Evolutionary conservation across 257 asterid species (phyloP), one percentile per base, ranked within the genome.

Genomic region (Gentiana straminea): DNA sequence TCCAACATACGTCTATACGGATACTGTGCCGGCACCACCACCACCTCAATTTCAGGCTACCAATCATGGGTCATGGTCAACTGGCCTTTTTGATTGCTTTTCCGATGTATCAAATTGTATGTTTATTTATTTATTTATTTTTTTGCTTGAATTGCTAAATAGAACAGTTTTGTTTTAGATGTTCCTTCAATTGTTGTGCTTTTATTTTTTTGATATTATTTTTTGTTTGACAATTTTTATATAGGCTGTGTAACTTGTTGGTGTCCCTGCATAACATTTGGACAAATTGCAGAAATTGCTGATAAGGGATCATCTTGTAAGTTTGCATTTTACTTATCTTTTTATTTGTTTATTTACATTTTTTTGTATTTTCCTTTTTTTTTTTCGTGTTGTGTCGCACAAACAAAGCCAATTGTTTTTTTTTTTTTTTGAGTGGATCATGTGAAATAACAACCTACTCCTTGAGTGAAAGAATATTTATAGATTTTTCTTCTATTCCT

Each of bases 281-380:
- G 69, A 1, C 63, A n/a, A 9, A 57, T 57, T 39, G 69, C 69
- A 1, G 69, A 64, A 12, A 57, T 64, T 51, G 51, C 57, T 4
- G 69, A 64, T 58, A 38, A 33, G 36, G 68, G 68, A 64, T 15
- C 68, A 55, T 35, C 57, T 1, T 47, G 68, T 64, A 56, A 64
- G 68, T 64, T 4, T 33, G 8, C n/a, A 55, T 3, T 34, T 7
- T 15, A 24, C 6, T 24, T 51, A 12, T 4, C 33, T 51, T 3
- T 33, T 49, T n/a, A 49, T 4, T 8, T 8, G 6, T 48, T 5
- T 12, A 2, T 12, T 48, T 48, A 2, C 12, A 3, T 10, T 4
- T 48, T 11, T 48, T 7, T 10, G 24, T 24, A 24, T 24, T 24
- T 24, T 24, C 24, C 24, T 0, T 15, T 15, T 15, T 15, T 15